Evolutionary conservation across 148 eudicot species (phyloP).

Genomic region (Chenopodium formosanum): DNA sequence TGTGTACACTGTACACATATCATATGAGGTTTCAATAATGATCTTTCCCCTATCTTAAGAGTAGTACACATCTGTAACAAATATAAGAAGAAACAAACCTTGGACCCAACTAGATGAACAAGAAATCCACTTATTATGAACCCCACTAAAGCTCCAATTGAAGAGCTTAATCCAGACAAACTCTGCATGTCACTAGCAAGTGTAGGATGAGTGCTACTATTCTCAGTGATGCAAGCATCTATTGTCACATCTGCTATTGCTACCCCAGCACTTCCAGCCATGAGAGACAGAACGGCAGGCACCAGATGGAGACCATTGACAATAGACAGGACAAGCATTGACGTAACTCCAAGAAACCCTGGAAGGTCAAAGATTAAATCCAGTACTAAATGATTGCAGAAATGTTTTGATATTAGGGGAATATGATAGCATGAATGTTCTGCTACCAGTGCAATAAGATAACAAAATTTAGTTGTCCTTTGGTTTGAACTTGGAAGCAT

Average conservation of each 20-base stretch:
- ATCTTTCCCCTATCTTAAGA: background rate
- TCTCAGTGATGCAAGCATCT: conserved; percentile 35
- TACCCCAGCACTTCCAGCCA: conserved; percentile 34
- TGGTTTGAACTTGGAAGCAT: background rate
- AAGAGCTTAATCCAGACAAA: conserved; percentile 34
- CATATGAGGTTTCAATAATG: background rate
- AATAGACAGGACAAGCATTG: conserved; percentile 28
- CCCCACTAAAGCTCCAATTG: conserved; percentile 32
- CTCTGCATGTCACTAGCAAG: conserved; percentile 41
- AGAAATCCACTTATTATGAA: conserved; percentile 33
- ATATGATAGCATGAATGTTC: background rate
- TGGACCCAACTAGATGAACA: conserved; percentile 32
- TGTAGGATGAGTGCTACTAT: conserved; percentile 25
- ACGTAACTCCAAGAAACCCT: conserved; percentile 33
- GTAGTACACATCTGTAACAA: background rate
- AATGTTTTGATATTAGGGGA: background rate
- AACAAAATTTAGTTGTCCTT: background rate
- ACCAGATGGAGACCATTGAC: conserved; percentile 24
- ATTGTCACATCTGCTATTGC: conserved; percentile 37
- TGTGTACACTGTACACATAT: background rate
- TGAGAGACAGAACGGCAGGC: conserved; percentile 27
- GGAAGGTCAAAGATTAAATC: background rate
- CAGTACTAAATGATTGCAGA: background rate
- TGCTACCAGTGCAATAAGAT: background rate
- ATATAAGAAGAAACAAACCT: conserved; percentile 22